phyloP scores from a whole-genome alignment of 1,284 basidiomycete genomes.

The Pascua guehoae region DNA sequence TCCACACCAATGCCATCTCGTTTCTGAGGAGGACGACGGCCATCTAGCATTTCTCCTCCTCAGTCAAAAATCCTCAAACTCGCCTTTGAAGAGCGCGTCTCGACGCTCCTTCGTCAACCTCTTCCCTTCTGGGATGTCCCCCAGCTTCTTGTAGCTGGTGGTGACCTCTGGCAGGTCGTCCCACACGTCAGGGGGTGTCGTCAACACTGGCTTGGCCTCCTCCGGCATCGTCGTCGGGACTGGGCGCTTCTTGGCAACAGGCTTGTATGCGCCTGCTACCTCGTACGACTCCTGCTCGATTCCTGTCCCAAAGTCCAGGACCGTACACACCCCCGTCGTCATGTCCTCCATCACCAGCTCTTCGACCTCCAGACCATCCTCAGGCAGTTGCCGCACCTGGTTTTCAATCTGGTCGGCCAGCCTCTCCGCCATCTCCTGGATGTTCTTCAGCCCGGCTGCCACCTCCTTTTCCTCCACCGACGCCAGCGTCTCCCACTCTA shows the following conservation, averaged over 20 bases:
- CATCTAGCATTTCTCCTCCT: conserved; percentile 1
- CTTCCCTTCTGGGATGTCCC: not conserved
- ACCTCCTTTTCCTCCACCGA: not conserved
- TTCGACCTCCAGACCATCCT: not conserved
- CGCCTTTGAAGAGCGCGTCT: not conserved
- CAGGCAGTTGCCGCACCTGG: not conserved
- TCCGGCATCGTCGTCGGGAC: conserved; percentile 4
- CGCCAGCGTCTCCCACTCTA: no score
- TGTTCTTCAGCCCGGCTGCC: not conserved
- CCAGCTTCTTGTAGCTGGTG: no score
- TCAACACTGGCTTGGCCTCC: conserved; percentile 3
- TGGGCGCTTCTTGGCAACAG: conserved; percentile 9
- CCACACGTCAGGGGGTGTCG: not conserved
- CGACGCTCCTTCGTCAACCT: not conserved
- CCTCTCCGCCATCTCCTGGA: not conserved
- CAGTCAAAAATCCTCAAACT: not conserved
- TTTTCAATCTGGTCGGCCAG: not conserved
- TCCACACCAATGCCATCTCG: conserved; percentile 4
- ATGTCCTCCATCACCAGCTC: not conserved
- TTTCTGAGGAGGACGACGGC: conserved; percentile 1
- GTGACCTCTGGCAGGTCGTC: not conserved
- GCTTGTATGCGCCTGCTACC: conserved; percentile 2
- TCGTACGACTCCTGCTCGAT: no score
- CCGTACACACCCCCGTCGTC: not conserved
- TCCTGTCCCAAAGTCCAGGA: not conserved